Evolutionary conservation across 75 land plant genomes (phyloP).

Genomic region (Picea glauca): DNA sequence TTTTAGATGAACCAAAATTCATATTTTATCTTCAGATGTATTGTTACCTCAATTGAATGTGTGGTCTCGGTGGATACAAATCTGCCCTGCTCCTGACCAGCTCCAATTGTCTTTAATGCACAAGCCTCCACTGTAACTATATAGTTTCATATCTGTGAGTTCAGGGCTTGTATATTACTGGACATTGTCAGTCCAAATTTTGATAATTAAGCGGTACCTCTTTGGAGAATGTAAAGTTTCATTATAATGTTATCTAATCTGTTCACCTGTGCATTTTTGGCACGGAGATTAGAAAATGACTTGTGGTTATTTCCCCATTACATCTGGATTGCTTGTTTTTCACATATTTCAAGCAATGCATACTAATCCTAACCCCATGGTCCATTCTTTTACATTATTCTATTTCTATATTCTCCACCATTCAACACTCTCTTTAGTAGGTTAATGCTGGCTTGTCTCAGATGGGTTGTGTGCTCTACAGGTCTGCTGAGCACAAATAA

Average conservation of each 20-base stretch:
- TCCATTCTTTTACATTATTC: too few species aligned
- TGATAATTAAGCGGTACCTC: not conserved
- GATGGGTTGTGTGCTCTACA: too few species aligned
- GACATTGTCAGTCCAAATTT: slow-evolving; percentile 9
- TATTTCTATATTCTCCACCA: too few species aligned
- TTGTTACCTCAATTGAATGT: not conserved
- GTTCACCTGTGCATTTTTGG: slow-evolving; percentile 10
- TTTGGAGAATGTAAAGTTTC: slow-evolving; percentile 1
- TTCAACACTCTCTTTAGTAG: too few species aligned
- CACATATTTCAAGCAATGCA: too few species aligned
- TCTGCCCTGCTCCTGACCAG: not conserved
- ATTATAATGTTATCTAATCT: slow-evolving; percentile 4
- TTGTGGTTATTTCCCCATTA: too few species aligned
- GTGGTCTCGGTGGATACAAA: slow-evolving; percentile 1
- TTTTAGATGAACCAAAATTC: slow-evolving; percentile 12
- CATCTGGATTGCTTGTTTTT: too few species aligned
- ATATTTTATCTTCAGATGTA: slow-evolving; percentile 7
- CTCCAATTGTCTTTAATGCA: not conserved
- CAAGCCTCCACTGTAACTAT: slow-evolving; percentile 1
- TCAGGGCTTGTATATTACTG: not conserved
- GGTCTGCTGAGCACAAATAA: too few species aligned
- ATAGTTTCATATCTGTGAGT: not conserved
- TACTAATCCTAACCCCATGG: too few species aligned
- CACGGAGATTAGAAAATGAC: not conserved
- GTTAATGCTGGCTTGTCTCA: too few species aligned